Conservation (phyloP, 192 early-diverging fungal genomes). For the Mortierella alpina region DNA sequence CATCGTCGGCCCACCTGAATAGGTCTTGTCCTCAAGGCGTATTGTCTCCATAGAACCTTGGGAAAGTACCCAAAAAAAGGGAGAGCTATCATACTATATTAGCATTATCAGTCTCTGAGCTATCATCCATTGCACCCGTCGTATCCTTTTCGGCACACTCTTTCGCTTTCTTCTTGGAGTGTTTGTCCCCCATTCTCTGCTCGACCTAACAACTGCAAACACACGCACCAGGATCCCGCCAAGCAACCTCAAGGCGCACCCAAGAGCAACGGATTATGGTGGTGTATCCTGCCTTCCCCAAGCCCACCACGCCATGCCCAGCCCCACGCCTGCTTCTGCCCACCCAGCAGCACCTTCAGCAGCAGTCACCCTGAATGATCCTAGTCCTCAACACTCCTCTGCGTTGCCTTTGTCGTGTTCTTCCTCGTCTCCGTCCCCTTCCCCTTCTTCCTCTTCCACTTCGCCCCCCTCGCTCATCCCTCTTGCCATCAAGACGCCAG, state of each 20-base stretch:
- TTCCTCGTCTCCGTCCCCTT: constrained; percentile 8
- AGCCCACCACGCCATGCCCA: constrained; percentile 31
- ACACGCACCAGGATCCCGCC: background rate
- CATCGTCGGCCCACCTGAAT: background rate
- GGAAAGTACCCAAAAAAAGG: no score
- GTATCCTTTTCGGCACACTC: constrained; percentile 2
- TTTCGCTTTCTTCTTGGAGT: background rate
- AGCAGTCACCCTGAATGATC: constrained; percentile 24
- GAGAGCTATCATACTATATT: no score
- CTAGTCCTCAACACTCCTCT: constrained; percentile 26
- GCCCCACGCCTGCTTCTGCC: constrained; percentile 14
- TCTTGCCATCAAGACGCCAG: constrained; percentile 9
- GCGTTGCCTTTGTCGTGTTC: constrained; percentile 13
- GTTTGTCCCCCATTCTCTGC: background rate
- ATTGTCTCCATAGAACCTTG: no score
- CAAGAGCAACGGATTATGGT: constrained; percentile 24
- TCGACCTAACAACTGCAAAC: background rate
- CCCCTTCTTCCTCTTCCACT: no score
- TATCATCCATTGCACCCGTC: background rate
- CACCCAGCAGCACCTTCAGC: constrained; percentile 10
- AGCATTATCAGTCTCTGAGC: background rate
- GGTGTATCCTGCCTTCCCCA: constrained; percentile 20
- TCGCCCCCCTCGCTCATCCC: constrained; percentile 10
- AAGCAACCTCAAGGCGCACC: no score
- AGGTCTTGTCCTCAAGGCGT: no score